Evolutionary conservation across 129 eudicot genomes (phyloP), one percentile per base, ranked within the genome.

Genomic region (Silybum marianum): DNA sequence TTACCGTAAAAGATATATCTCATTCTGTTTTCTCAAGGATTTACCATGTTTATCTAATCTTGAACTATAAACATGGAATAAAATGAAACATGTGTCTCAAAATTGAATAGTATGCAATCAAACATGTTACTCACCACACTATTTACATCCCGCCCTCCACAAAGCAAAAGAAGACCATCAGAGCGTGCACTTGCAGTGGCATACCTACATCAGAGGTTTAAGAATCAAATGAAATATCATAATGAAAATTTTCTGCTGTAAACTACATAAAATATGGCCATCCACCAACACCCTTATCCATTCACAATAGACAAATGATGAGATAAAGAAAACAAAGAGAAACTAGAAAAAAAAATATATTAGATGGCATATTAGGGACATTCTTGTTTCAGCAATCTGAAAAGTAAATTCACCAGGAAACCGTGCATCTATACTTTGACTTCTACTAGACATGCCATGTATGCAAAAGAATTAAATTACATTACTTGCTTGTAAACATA

Each of bases 181-280:
- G 98, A 95, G 18, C 98, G 96, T 40, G 97, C 98, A 89, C 98
- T 95, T 80, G 98, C 98, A 44, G 98, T 95, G 30, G 97, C 98
- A 89, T 92, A 94, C 98, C 98, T 94, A 79, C 72, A 75, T 39
- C 24, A 75, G 22, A 84, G 28, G 42, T 19, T 26, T 70, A 60
- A 72, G 9, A 40, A 54, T 48, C 60, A 76, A 68, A 79, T 84
- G 60, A 76, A 51, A 69, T 14, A 66, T 73, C 78, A n/a, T 22
- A 67, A 22, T n/a, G 30, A 73, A n/a, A 72, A 51, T 42, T 22
- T 38, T 68, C 48, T 22, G 18, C 10, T 44, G 16, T 1, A 16
- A 58, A 65, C 65, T 73, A 39, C 21, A 23, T 58, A 39, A 9
- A 60, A 72, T 7, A 51, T 76, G n/a, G 36, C 32, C 38, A 30